phyloP scores from a whole-genome alignment of 306 rosid species.

The Herpetospermum pedunculosum region DNA sequence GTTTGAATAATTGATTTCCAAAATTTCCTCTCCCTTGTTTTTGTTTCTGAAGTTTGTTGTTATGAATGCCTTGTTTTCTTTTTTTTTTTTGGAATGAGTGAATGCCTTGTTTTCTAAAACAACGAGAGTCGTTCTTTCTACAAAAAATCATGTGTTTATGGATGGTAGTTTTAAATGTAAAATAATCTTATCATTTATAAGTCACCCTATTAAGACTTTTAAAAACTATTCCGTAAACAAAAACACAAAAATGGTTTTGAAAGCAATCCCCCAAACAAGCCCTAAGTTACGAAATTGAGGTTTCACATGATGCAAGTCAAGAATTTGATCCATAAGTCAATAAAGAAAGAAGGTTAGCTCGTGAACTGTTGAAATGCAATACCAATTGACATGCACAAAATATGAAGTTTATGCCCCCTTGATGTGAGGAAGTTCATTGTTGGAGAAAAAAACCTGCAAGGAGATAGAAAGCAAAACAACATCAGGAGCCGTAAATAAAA shows the following conservation, averaged over 20 bases:
- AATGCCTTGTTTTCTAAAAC: not conserved
- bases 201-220: not conserved
- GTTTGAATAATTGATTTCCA: not conserved
- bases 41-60: not conserved
- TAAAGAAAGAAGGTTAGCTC: not conserved
- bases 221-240: not conserved
- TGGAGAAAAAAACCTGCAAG: constrained; percentile 87
- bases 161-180: not conserved
- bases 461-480: not conserved
- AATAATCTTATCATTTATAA: not conserved
- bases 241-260: not conserved
- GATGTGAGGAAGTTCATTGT: constrained; percentile 62
- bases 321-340: not conserved
- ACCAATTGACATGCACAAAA: constrained; percentile 83
- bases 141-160: not conserved
- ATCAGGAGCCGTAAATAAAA: not conserved
- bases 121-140: not conserved
- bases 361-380: constrained; percentile 15
- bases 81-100: too few species aligned
- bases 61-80: not conserved
- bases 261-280: not conserved
- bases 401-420: constrained; percentile 57
- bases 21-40: not conserved
- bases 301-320: not conserved
- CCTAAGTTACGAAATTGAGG: not conserved